Evolutionary conservation across 768 basidiomycete species (phyloP).

Genomic region (Leccinellum luteum): DNA sequence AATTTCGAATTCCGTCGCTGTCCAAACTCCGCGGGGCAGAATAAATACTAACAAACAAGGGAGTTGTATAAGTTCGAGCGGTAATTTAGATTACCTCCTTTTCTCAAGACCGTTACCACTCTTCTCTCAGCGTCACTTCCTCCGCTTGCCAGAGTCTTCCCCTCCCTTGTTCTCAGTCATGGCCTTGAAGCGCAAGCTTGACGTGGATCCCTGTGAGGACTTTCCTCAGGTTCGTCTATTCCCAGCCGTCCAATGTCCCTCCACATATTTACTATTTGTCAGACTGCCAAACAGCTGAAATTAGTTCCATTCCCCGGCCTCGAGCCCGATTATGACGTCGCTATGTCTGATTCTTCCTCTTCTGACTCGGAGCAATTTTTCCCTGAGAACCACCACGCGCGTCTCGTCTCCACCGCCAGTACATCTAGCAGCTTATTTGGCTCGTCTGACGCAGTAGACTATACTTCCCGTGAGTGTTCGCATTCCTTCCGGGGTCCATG

Average conservation of each 20-base stretch:
- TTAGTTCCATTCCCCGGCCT: constrained; percentile 72
- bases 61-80: constrained; percentile 32
- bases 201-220: constrained; percentile 53
- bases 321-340: constrained; percentile 59
- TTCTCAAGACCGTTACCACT: constrained; percentile 23
- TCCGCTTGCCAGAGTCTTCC: constrained; percentile 2
- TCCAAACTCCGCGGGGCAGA: constrained; percentile 22
- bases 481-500: not conserved
- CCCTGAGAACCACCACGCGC: constrained; percentile 52
- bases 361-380: constrained; percentile 60
- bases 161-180: constrained; percentile 36
- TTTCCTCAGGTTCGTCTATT: constrained; percentile 42
- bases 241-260: constrained; percentile 13
- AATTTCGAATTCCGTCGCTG: constrained; percentile 15
- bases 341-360: constrained; percentile 59
- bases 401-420: constrained; percentile 65
- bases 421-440: constrained; percentile 48
- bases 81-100: constrained; percentile 19
- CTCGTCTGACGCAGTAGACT: constrained; percentile 45
- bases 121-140: constrained; percentile 3
- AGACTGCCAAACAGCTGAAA: constrained; percentile 70
- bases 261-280: constrained; percentile 14
- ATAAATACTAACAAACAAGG: constrained; percentile 28
- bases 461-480: constrained; percentile 46
- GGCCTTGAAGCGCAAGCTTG: constrained; percentile 77